These are phyloP conservation scores for Asterionellopsis glacialis DNA, from an alignment of 108 stramenopile species.

Conservation along the genomic window DNA sequence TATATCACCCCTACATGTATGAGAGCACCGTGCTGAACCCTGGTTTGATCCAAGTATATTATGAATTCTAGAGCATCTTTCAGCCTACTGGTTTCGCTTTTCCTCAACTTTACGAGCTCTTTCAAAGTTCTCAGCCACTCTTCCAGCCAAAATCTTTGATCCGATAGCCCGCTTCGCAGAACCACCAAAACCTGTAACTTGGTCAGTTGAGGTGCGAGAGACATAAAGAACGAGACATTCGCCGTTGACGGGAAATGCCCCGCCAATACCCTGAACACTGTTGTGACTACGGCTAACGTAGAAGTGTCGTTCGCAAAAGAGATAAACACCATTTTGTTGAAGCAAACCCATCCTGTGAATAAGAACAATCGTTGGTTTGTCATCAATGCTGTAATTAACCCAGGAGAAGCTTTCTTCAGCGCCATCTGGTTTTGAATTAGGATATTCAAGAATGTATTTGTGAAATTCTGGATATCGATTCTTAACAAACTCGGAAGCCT, in stretches of 20 bases:
- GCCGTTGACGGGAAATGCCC: conserved; percentile 29
- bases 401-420: conserved; percentile 42
- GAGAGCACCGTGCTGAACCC: too few species aligned
- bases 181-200: conserved; percentile 49
- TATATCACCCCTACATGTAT: too few species aligned
- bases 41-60: too few species aligned
- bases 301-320: conserved; percentile 49
- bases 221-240: conserved; percentile 36
- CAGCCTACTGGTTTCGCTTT: neutral
- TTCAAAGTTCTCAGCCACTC: conserved; percentile 14
- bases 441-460: conserved; percentile 44
- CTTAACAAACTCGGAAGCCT: conserved; percentile 20
- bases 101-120: neutral
- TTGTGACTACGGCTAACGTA: conserved; percentile 54
- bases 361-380: conserved; percentile 43
- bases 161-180: conserved; percentile 43
- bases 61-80: too few species aligned
- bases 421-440: conserved; percentile 35
- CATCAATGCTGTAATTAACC: conserved; percentile 55
- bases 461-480: conserved; percentile 31
- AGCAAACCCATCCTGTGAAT: conserved; percentile 39
- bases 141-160: conserved; percentile 36
- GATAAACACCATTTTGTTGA: conserved; percentile 22
- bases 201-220: conserved; percentile 52
- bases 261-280: conserved; percentile 47